Evolutionary conservation across 495 filamentous ascomycete species (phyloP).

Genomic region (Penicillium canariense): DNA sequence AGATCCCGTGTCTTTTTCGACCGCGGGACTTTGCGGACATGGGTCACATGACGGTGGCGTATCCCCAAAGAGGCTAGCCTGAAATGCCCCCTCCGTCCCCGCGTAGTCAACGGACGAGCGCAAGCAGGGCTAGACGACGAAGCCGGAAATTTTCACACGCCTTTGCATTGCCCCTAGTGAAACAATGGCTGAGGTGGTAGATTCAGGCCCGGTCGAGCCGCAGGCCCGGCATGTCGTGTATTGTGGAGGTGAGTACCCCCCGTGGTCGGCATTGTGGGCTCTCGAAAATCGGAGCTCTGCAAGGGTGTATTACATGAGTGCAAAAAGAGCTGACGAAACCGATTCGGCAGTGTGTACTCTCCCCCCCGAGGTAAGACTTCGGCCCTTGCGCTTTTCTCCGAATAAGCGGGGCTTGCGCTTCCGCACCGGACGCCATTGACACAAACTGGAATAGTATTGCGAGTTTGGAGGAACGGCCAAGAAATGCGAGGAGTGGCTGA

Average conservation of each 20-base stretch:
- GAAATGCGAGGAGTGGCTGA: conserved; percentile 95
- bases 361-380: conserved; percentile 78
- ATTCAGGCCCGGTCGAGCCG: conserved; percentile 45
- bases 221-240: conserved; percentile 70
- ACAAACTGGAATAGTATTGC: conserved; percentile 70
- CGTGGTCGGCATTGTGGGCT: conserved; percentile 2
- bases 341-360: conserved; percentile 73
- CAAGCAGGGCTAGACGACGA: neutral
- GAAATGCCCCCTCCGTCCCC: neutral
- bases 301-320: neutral
- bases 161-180: neutral
- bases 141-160: neutral
- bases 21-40: neutral
- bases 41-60: neutral
- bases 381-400: neutral
- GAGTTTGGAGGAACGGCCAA: conserved; percentile 98
- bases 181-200: conserved; percentile 43
- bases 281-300: neutral
- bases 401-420: neutral
- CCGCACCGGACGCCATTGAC: neutral
- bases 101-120: neutral
- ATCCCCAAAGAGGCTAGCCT: conserved; percentile 2
- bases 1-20: conserved; percentile 8
- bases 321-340: conserved; percentile 17
- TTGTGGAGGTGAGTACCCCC: conserved; percentile 65